Conservation (phyloP, 2,329 filamentous ascomycete species). For the Colletotrichum gloeosporioides region DNA sequence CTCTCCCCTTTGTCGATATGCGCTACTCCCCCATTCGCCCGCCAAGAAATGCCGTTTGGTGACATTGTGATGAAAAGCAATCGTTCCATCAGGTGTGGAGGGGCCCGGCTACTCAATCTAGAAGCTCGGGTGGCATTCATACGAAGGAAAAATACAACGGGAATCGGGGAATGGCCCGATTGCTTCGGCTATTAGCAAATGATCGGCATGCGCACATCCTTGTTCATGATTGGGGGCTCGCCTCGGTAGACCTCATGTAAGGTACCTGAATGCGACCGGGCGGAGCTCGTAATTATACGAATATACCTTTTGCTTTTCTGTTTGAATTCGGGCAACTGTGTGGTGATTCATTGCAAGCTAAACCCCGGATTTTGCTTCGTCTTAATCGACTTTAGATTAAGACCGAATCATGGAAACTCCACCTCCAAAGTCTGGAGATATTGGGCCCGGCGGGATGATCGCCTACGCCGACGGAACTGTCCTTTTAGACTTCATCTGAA, state of each 20-base stretch:
- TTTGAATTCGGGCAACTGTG: not conserved
- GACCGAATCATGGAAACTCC: not conserved
- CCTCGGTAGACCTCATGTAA: not conserved
- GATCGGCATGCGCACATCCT: not conserved
- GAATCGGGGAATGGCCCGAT: not conserved
- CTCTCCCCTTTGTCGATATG: not conserved
- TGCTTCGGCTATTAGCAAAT: not conserved
- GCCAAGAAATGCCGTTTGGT: not conserved
- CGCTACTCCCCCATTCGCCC: not conserved
- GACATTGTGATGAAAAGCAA: not conserved
- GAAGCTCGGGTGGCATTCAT: conserved; percentile 6
- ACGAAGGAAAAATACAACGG: not conserved
- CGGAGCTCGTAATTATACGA: not conserved
- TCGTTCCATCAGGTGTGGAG: conserved; percentile 5
- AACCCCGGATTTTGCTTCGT: not conserved
- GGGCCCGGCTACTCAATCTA: not conserved
- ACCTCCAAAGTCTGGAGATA: not conserved
- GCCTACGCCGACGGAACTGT: not conserved
- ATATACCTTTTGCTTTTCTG: not conserved
- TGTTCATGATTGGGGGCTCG: not conserved
- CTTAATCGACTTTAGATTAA: not conserved
- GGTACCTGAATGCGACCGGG: not conserved
- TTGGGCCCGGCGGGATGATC: not conserved
- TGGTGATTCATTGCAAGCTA: not conserved
- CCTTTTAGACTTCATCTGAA: not conserved